phyloP scores from a whole-genome alignment of 768 basidiomycete species.

The Trametes gibbosa region DNA sequence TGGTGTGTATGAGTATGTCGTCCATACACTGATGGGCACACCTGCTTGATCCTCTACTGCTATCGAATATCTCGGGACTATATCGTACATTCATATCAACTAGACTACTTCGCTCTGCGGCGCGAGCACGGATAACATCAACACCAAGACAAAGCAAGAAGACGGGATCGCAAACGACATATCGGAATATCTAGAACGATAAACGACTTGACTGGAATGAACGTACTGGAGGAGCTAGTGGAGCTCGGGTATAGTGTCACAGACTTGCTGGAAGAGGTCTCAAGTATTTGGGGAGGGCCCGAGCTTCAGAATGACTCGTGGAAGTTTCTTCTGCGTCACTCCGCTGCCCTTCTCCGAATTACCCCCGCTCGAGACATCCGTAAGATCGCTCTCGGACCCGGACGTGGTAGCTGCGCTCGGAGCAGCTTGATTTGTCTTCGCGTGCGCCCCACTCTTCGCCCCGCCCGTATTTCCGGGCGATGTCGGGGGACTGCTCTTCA shows the following conservation, averaged over 20 bases:
- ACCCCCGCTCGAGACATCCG: slow-evolving; percentile 7
- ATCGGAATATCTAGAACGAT: neutral
- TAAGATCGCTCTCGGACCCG: slow-evolving; percentile 9
- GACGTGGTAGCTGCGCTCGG: neutral
- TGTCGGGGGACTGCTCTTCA: slow-evolving; percentile 11
- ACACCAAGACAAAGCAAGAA: neutral
- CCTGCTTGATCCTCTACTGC: neutral
- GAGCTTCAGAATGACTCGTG: slow-evolving; percentile 56
- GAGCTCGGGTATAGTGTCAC: too few species aligned
- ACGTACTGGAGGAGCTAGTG: too few species aligned
- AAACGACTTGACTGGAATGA: neutral
- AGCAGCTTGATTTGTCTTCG: neutral
- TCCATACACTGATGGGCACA: slow-evolving; percentile 45
- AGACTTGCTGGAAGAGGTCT: neutral
- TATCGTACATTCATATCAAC: slow-evolving; percentile 3
- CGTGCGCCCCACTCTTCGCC: neutral
- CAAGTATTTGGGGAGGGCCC: slow-evolving; percentile 31
- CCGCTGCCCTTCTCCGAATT: slow-evolving; percentile 2
- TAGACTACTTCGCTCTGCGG: neutral
- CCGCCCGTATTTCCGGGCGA: slow-evolving; percentile 8
- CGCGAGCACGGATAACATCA: neutral
- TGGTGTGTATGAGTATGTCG: slow-evolving; percentile 89
- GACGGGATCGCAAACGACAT: neutral
- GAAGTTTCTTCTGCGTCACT: slow-evolving; percentile 43
- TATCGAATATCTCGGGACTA: neutral